Base-by-base conservation (phyloP, 768 basidiomycete species). In the Phylloporus rhodoxanthus region DNA sequence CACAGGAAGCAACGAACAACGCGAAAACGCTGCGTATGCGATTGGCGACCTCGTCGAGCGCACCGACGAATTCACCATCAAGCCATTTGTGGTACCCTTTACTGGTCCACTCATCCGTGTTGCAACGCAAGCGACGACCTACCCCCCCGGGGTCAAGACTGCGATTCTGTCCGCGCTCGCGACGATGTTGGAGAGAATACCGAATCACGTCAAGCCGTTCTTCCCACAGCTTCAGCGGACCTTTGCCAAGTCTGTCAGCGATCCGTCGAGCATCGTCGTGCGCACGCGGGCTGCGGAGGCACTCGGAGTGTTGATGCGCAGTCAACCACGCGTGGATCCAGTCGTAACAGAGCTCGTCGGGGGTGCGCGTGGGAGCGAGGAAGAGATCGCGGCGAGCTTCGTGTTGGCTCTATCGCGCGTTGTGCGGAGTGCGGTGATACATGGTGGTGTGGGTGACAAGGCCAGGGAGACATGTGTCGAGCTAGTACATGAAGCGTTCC, bases 191-290 rank as follows among this genome's bases (percentile, higher is more conserved):
- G 82, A 84, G 54, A 78, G 80, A 39, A 93, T 96, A 20, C 93
- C 94, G 0, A 72, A 76, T 4, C 89, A 95, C 57, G 91, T 98
- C 58, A 91, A 89, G 66, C 95, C 95, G 3, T 98, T 98, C 84
- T 97, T 97, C 79, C 96, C 95, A 2, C 96, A 98, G 60, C 71
- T 98, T 29, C 95, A 97, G 61, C 81, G 94, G 29, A 97, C 93
- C 0, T 97, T 98, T 61, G 87, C 96, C 64, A 98, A 98, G 71
- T 88, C 91, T 38, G 78, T 87, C 2, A 80, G 85, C 49, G 94
- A 98, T 64, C 68, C 85, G 8, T 75, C 85, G 2, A 91, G 88
- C 54, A 71, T 79, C 1, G 79, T 81, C 14, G 91, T 98, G 21
- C 82, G 95, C 45, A 83, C 75, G 51, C 82, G 82, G 46, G 93